Conservation (phyloP, 2,329 filamentous ascomycete genomes). For the Pezicula rhizophila region DNA sequence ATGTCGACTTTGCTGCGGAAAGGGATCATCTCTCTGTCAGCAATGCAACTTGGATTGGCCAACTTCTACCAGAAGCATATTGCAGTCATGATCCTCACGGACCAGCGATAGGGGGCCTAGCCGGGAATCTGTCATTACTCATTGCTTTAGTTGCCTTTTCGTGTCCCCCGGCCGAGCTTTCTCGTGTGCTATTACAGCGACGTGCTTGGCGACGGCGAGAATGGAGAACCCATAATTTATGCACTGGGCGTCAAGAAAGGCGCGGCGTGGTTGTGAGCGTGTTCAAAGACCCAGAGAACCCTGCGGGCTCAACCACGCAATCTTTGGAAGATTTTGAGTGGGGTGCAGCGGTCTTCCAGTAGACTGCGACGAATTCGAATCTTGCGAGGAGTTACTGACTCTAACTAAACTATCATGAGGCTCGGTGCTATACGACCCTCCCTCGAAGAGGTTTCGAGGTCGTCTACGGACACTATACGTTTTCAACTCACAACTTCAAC, state of each 20-base stretch:
- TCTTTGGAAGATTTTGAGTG: conserved; percentile 14
- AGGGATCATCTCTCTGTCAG: conserved; percentile 7
- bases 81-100: background rate
- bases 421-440: no score
- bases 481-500: no score
- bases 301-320: conserved; percentile 11
- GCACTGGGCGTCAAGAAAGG: conserved; percentile 11
- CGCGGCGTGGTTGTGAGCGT: conserved; percentile 20
- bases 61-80: conserved; percentile 10
- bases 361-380: no score
- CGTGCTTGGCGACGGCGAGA: conserved; percentile 10
- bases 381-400: no score
- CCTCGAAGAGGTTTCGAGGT: no score
- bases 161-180: conserved; percentile 8
- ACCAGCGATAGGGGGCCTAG: conserved; percentile 6
- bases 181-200: conserved; percentile 7
- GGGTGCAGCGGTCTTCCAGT: background rate
- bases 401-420: no score
- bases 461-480: no score
- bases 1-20: conserved; percentile 2
- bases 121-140: conserved; percentile 16
- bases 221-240: conserved; percentile 11
- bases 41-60: conserved; percentile 9
- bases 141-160: conserved; percentile 21
- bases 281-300: conserved; percentile 22